Base-by-base conservation (phyloP, 1,284 basidiomycete species). In the Moesziomyces parantarcticus region DNA sequence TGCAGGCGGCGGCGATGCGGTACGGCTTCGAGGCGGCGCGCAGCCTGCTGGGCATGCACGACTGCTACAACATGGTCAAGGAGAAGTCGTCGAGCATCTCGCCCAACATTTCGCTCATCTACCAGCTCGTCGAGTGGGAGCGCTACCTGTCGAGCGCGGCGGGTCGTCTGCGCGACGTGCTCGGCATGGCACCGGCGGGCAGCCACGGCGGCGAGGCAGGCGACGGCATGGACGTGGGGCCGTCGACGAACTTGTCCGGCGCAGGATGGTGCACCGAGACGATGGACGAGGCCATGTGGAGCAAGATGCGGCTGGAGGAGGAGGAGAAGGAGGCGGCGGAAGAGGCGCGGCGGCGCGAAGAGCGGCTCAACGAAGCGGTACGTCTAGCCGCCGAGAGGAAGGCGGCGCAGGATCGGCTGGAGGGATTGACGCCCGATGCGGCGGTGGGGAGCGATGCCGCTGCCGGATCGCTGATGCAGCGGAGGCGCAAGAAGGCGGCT, bases 51-150 rank as follows among this genome's bases (percentile, higher is more conserved):
- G 85, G 92, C 48, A 97, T 97, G 93, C 93, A 97, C 83, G 92
- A 91, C 55, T 92, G 94, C 40, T 98, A 97, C 85, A 87, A 91
- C 68, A 94, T 89, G 85, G 92, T 95, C 63, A 77, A 81, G 62
- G 79, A 79, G 16, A 66, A 67, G 51, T 63, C 55, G 21, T 51
- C 72, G 21, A 76, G 73, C 60, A 76, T 79, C 22, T 64, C 58
- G 21, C 94, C 96, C 44, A 98, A 98, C 85, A 95, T 78, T 80
- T 95, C 93, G 58, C 90, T 98, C 82, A 96, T 97, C 84, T 97
- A 96, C 87, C 94, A 97, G 86, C 88, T 97, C 41, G 88, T 96
- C 79, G 94, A 97, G 82, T 97, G 95, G 85, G 93, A 95, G 84
- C 91, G 93, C 64, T 88, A 88, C 56, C 87, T 97, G 49, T 75